phyloP scores from a whole-genome alignment of 139 green algal species.

The Chlorella sp. region DNA sequence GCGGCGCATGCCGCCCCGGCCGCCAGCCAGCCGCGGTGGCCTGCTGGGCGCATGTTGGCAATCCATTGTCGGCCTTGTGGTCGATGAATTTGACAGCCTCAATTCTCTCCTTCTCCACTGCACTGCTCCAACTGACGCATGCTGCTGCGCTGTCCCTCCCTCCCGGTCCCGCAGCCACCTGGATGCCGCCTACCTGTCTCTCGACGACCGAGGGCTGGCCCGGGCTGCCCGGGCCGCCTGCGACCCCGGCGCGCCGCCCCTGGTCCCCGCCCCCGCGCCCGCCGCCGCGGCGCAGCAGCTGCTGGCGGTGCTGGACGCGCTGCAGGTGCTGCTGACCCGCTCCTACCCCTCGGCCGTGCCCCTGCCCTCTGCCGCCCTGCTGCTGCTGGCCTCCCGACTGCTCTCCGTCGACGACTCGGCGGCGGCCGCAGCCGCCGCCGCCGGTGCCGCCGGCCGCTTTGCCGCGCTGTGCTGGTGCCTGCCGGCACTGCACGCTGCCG shows the following conservation, averaged over 20 bases:
- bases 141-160: too few species aligned
- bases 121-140: too few species aligned
- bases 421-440: conserved; percentile 21
- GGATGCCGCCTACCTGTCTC: too few species aligned
- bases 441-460: conserved; percentile 35
- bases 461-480: conserved; percentile 40
- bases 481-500: conserved; percentile 28
- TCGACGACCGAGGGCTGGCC: conserved; percentile 1
- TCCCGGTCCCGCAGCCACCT: too few species aligned
- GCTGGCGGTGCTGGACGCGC: conserved; percentile 16
- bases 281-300: conserved; percentile 10
- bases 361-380: conserved; percentile 34
- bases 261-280: background rate
- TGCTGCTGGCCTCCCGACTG: conserved; percentile 44
- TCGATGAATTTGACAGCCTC: too few species aligned
- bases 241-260: conserved; percentile 15
- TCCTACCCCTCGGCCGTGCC: conserved; percentile 36
- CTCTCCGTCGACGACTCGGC: conserved; percentile 38
- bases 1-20: too few species aligned
- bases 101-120: too few species aligned
- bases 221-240: background rate
- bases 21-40: conserved; percentile 46
- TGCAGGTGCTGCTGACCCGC: conserved; percentile 38
- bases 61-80: too few species aligned
- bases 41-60: too few species aligned